These are phyloP conservation scores for Basidioascus undulatus DNA, from an alignment of 768 basidiomycete species.

Conservation along the genomic window DNA sequence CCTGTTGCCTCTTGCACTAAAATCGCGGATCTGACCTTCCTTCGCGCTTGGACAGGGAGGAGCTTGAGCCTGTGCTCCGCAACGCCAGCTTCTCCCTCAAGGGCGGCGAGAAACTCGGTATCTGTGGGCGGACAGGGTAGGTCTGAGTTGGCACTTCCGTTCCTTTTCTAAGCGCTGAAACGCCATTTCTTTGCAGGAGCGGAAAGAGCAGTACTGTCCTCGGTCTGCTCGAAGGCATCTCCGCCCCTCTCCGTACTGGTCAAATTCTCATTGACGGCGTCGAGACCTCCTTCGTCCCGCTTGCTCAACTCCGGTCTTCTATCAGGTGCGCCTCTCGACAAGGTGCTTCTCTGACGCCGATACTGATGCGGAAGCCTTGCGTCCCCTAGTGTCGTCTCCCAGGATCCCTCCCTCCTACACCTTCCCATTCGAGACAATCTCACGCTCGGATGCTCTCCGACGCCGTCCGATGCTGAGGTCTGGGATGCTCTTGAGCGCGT, in stretches of 20 bases:
- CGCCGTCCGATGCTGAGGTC: not conserved
- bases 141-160: not conserved
- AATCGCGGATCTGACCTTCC: no score
- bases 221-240: not conserved
- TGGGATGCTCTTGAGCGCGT: conserved; percentile 4
- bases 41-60: not conserved
- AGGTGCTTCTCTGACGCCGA: no score
- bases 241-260: not conserved
- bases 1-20: no score
- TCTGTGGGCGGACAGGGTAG: conserved; percentile 4
- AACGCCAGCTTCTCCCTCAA: not conserved
- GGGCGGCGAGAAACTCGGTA: conserved; percentile 3
- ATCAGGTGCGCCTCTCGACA: not conserved
- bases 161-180: not conserved
- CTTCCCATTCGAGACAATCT: conserved; percentile 3
- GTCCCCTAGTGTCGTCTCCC: not conserved
- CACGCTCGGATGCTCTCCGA: not conserved
- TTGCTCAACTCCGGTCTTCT: conserved; percentile 1
- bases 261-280: conserved; percentile 4
- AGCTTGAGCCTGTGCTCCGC: conserved; percentile 2
- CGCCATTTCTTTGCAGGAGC: not conserved
- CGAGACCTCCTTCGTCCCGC: no score
- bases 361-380: no score
- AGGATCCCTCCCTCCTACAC: conserved; percentile 1
- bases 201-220: conserved; percentile 3